Percentiles rank a stretch among this genome's conserved stretches.
phyloP scores from a whole-genome alignment of 2,329 filamentous ascomycete species.

The Aspergillus ustus region DNA sequence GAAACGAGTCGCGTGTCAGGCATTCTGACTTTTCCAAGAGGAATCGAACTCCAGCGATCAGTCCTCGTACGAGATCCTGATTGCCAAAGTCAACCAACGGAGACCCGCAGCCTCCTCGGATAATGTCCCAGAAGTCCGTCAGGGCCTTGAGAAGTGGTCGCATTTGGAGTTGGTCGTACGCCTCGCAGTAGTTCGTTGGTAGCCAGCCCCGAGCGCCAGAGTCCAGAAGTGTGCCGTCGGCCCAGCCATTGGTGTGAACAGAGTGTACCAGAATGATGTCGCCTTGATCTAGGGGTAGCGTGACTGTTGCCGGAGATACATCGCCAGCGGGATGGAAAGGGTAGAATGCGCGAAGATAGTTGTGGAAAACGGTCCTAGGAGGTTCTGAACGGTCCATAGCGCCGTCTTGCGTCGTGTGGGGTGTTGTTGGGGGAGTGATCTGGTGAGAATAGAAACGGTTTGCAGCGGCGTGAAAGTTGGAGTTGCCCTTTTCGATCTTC shows the following conservation, averaged over 20 bases:
- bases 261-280: conserved; percentile 95
- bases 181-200: conserved; percentile 96
- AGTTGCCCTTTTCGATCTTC: conserved; percentile 43
- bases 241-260: conserved; percentile 97
- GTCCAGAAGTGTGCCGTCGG: conserved; percentile 86
- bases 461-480: conserved; percentile 25
- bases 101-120: conserved; percentile 75
- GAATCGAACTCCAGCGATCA: conserved; percentile 90
- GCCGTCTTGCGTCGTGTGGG: conserved; percentile 62
- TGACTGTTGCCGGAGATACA: conserved; percentile 83
- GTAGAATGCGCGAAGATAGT: conserved; percentile 93
- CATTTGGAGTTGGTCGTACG: conserved; percentile 89
- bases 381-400: conserved; percentile 50
- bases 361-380: conserved; percentile 76
- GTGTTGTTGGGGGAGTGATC: conserved; percentile 78
- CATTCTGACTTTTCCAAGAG: conserved; percentile 90
- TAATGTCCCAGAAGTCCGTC: conserved; percentile 88
- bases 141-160: conserved; percentile 81
- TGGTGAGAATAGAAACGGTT: conserved; percentile 49
- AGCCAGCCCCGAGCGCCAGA: conserved; percentile 92
- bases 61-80: conserved; percentile 90
- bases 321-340: conserved; percentile 82
- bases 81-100: conserved; percentile 81
- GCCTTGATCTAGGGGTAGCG: conserved; percentile 83
- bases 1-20: conserved; percentile 76